phyloP scores from a whole-genome alignment of 208 protist species.

The Crithidia thermophila region DNA sequence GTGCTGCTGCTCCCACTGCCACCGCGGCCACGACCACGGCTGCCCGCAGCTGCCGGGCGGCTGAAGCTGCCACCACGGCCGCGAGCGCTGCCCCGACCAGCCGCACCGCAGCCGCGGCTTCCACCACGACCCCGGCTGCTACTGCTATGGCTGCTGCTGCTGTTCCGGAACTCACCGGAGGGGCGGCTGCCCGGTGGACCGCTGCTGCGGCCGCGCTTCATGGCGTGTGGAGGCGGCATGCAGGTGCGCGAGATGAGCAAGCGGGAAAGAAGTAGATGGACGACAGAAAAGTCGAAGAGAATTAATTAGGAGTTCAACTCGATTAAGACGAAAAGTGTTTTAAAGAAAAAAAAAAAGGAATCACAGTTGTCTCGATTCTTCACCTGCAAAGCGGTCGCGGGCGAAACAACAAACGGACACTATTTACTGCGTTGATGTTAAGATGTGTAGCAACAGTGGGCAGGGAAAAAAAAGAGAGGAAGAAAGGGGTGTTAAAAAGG shows the following conservation, averaged over 20 bases:
- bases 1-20: not conserved
- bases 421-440: too few relatives aligned
- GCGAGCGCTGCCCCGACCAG: not conserved
- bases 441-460: too few relatives aligned
- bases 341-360: too few relatives aligned
- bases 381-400: too few relatives aligned
- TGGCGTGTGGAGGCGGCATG: slow-evolving; percentile 32
- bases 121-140: not conserved
- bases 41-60: too few relatives aligned
- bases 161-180: not conserved
- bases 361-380: too few relatives aligned
- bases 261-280: not conserved
- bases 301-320: too few relatives aligned
- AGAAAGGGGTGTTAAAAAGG: not conserved
- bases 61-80: slow-evolving; percentile 3
- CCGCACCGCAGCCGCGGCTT: not conserved
- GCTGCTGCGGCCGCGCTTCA: slow-evolving; percentile 26
- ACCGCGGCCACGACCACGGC: not conserved
- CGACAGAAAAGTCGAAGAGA: slow-evolving; percentile 8
- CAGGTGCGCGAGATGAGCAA: not conserved
- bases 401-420: too few relatives aligned
- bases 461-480: not conserved
- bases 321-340: too few relatives aligned
- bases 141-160: not conserved
- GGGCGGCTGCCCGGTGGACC: not conserved